Percentiles rank a stretch among this genome's conserved stretches.
Evolutionary conservation across 306 rosid species (phyloP).

Genomic region (Rubus idaeus): DNA sequence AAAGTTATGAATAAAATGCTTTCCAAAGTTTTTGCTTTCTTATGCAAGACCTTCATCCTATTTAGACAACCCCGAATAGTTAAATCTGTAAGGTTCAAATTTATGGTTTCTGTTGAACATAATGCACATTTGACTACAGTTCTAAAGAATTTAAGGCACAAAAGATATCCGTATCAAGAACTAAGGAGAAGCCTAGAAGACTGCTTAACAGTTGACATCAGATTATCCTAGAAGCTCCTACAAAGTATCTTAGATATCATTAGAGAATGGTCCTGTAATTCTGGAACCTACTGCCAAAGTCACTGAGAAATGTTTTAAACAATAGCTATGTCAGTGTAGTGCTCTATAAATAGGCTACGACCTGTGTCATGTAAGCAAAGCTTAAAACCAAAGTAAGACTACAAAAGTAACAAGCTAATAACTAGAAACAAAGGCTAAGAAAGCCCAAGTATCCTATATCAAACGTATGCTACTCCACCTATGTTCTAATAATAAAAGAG

Average conservation of each 20-base stretch:
- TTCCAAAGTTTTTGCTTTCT: neutral
- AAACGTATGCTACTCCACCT: neutral
- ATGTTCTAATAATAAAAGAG: neutral
- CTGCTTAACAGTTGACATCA: neutral
- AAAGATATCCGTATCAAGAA: neutral
- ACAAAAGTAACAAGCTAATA: neutral
- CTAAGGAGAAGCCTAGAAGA: neutral
- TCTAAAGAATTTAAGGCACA: neutral
- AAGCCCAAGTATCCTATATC: too few relatives aligned
- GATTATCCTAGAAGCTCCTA: neutral
- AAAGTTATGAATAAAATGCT: too few relatives aligned
- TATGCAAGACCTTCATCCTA: neutral
- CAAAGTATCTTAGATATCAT: neutral
- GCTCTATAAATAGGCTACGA: neutral
- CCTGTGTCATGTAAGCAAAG: neutral
- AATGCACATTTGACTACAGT: neutral
- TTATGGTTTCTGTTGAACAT: neutral
- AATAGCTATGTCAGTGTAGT: neutral
- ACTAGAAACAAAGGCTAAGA: too few relatives aligned
- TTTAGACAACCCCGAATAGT: neutral
- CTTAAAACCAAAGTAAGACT: neutral
- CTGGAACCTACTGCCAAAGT: neutral
- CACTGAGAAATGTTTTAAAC: neutral
- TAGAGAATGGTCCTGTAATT: neutral
- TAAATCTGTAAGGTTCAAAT: neutral